phyloP scores from a whole-genome alignment of 2,329 filamentous ascomycete species.

The Mycosphaerella sp. region DNA sequence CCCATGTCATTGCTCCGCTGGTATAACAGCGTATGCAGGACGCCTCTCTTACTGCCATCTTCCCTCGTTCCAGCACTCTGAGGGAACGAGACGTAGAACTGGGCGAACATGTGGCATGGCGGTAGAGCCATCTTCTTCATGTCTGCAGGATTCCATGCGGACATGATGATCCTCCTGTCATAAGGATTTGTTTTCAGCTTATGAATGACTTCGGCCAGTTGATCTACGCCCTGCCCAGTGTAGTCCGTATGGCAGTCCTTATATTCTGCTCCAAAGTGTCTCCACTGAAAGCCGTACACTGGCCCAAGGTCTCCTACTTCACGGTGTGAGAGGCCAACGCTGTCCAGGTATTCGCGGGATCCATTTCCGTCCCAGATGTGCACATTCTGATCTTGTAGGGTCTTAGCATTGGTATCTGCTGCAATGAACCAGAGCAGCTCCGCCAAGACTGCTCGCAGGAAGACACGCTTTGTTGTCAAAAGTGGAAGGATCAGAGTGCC shows the following conservation, averaged over 20 bases:
- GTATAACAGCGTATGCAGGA: conserved; percentile 82
- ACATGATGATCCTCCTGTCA: conserved; percentile 82
- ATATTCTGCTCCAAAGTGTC: conserved; percentile 93
- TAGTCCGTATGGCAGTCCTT: conserved; percentile 74
- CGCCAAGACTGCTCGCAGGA: conserved; percentile 78
- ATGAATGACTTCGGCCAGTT: conserved; percentile 81
- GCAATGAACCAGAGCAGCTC: conserved; percentile 96
- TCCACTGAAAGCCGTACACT: conserved; percentile 98
- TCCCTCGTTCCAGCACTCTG: conserved; percentile 23
- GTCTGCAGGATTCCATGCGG: conserved; percentile 89
- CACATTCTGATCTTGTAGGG: conserved; percentile 72
- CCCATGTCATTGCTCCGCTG: conserved; percentile 97
- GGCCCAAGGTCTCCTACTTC: conserved; percentile 86
- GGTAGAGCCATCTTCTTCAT: conserved; percentile 83
- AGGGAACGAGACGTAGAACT: conserved; percentile 85
- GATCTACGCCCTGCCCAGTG: conserved; percentile 81
- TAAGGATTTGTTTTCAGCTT: conserved; percentile 80
- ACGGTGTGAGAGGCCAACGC: conserved; percentile 71
- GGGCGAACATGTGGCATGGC: conserved; percentile 96
- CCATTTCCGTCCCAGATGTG: conserved; percentile 99
- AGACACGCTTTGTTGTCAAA: conserved; percentile 95
- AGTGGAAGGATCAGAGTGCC: conserved; percentile 72
- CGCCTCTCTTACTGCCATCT: conserved; percentile 50
- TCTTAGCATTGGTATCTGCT: conserved; percentile 71
- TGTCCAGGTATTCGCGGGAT: conserved; percentile 82